Evolutionary conservation across 345 rosid species (phyloP), one percentile per base, ranked within the genome.

Genomic region (Eucalyptus cloeziana): DNA sequence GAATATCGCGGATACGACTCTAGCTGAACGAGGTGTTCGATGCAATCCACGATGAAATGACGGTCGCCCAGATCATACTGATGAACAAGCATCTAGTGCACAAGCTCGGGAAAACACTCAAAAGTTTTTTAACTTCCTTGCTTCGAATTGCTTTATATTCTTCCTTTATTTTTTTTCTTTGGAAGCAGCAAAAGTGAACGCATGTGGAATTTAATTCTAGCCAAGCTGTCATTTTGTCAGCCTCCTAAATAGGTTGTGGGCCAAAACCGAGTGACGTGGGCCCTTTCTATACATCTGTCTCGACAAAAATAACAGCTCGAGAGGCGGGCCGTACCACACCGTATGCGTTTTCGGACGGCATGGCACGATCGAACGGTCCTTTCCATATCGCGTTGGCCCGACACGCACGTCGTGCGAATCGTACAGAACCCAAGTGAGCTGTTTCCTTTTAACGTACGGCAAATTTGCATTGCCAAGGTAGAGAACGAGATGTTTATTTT

Each of bases 51-150:
- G 81, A 33, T 19, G 14, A 33, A 37, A 17, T 6, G 81, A 33
- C 25, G 0, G 27, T 10, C 1, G 8, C 14, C 14, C 7, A 6
- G 45, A 37, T 37, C 45, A 5, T 37, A 3, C 27, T 19, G 3
- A 37, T 71, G 45, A 37, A 19, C 27, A 43, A 71, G 81, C 81
- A 71, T 71, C 81, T 71, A 11, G 27, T 37, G 45, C 27, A 71
- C 81, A 2, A 33, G 81, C 81, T 33, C 45, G 44, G 19, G 13
- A 56, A 56, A 71, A 33, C 44, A 10, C 44, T 19, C 81, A 37
- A 17, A 10, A 5, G 1, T 37, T 71, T 69, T 9, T 9, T 33
- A 11, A 12, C 45, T 71, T 71, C 25, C 10, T 33, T 71, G 44
- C 81, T 17, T 19, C 22, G 25, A 16, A 33, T 69, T 31, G 80